A percentile compares a stretch with the other conserved stretches of the same genome.
Evolutionary conservation across 148 eudicot species (phyloP).

Genomic region (Pharnaceum exiguum): DNA sequence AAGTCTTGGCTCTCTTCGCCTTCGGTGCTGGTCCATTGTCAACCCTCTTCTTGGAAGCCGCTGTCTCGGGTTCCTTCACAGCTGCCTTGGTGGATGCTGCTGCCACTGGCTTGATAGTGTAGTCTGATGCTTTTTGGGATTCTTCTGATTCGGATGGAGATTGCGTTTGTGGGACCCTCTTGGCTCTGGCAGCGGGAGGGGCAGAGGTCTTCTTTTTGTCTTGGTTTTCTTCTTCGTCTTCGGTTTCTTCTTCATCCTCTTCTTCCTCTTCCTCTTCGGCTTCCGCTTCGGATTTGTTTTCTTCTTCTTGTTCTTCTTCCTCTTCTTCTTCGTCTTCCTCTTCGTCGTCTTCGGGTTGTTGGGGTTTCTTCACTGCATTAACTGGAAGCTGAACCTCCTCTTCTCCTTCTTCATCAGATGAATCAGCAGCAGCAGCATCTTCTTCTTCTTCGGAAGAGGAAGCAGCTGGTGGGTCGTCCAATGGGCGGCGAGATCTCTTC

Average conservation of each 20-base stretch:
- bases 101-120: constrained; percentile 26
- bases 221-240: constrained; percentile 11
- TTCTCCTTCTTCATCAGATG: constrained; percentile 1
- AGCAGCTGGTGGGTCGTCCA: constrained; percentile 29
- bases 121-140: constrained; percentile 25
- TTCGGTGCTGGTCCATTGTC: constrained; percentile 17
- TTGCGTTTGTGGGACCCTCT: constrained; percentile 3
- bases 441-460: constrained; percentile 29
- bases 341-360: no score
- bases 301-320: constrained; percentile 8
- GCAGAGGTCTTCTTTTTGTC: neutral
- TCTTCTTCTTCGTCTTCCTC: constrained; percentile 11
- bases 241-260: constrained; percentile 14
- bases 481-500: constrained; percentile 24
- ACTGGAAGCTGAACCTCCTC: neutral
- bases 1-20: constrained; percentile 20
- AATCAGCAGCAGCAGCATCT: constrained; percentile 12
- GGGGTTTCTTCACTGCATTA: no score
- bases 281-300: neutral
- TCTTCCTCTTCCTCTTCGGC: neutral
- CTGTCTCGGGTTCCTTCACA: constrained; percentile 23
- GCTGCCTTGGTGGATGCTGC: constrained; percentile 15
- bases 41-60: neutral
- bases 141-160: constrained; percentile 2
- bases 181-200: neutral